These are phyloP conservation scores for Colletotrichum tofieldiae DNA, from an alignment of 2,329 filamentous ascomycete genomes.

Conservation along the genomic window DNA sequence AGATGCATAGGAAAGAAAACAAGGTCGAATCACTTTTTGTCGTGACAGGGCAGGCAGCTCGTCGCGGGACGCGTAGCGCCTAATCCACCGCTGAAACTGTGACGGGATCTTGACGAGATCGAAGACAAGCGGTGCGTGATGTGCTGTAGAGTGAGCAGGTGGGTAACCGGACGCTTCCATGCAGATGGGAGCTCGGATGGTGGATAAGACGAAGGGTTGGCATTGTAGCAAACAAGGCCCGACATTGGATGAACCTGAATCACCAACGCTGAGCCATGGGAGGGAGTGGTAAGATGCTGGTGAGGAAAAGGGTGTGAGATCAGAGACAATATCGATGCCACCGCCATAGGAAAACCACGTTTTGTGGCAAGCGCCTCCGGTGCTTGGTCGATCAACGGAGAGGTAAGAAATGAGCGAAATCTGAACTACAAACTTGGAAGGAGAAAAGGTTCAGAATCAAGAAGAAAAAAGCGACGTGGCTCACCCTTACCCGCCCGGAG, in stretches of 20 bases:
- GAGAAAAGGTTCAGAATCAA: not conserved
- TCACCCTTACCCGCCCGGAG: slow-evolving; percentile 9
- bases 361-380: slow-evolving; percentile 33
- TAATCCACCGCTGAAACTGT: not conserved
- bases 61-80: slow-evolving; percentile 20
- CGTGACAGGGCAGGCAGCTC: not conserved
- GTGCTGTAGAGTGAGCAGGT: slow-evolving; percentile 11
- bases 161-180: slow-evolving; percentile 22
- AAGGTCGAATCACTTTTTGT: not conserved
- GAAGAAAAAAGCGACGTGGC: slow-evolving; percentile 10
- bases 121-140: slow-evolving; percentile 20
- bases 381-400: slow-evolving; percentile 16
- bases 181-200: slow-evolving; percentile 17
- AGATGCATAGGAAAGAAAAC: slow-evolving; percentile 2
- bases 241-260: slow-evolving; percentile 37
- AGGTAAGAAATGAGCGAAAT: not conserved
- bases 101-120: slow-evolving; percentile 25
- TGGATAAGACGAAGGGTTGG: slow-evolving; percentile 20
- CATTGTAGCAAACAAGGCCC: slow-evolving; percentile 19
- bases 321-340: slow-evolving; percentile 29
- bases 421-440: not conserved
- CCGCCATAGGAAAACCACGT: slow-evolving; percentile 28
- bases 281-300: slow-evolving; percentile 7
- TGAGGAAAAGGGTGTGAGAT: slow-evolving; percentile 26
- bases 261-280: slow-evolving; percentile 18